Evolutionary conservation across 2,329 filamentous ascomycete species (phyloP), one percentile per base, ranked within the genome.

Genomic region (Diplodia scrobiculata): DNA sequence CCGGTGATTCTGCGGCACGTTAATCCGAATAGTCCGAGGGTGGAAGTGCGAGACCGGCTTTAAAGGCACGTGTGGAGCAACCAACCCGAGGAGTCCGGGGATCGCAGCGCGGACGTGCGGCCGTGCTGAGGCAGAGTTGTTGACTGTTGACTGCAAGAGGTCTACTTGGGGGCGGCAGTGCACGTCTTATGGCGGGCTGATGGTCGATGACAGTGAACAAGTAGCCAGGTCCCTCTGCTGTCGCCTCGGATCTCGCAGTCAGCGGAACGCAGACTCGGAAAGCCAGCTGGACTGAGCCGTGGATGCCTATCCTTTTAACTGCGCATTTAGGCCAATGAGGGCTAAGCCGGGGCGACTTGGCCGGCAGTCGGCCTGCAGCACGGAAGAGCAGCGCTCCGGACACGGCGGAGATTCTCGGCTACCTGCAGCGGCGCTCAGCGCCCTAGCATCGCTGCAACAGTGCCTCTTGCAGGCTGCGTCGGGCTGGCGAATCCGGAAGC

Each of bases 1-100:
- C 54, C 64, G 64, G 53, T 55, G 53, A 60, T 60, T 52, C 53
- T 60, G 53, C 48, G 34, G 53, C 52, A 47, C 64, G 64, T 45
- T 29, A 48, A 27, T 11, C 51, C 63, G 47, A 41, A 25, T 27
- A 41, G 59, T 38, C 59, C 59, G 63, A 59, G 38, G 19, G 21
- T 36, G 52, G 38, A 32, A 25, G 38, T 34, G 63, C 63, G 63
- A 65, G 36, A 50, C 41, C 63, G 63, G 63, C 62, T 65, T 50
- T 41, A 36, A 55, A 21, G 60, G 50, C 50, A 54, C 50, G 63
- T 65, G 52, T 65, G 63, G 63, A 51, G 52, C 60, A 34, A 41
- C 32, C 60, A 34, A 41, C 32, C 60, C 48, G 60, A 63, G 34
- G 17, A n/a, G 48, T 63, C 60, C 47, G 60, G 47, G 21, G 48